Base-by-base conservation (phyloP, 441 rosid genomes). In the Croton setiger region DNA sequence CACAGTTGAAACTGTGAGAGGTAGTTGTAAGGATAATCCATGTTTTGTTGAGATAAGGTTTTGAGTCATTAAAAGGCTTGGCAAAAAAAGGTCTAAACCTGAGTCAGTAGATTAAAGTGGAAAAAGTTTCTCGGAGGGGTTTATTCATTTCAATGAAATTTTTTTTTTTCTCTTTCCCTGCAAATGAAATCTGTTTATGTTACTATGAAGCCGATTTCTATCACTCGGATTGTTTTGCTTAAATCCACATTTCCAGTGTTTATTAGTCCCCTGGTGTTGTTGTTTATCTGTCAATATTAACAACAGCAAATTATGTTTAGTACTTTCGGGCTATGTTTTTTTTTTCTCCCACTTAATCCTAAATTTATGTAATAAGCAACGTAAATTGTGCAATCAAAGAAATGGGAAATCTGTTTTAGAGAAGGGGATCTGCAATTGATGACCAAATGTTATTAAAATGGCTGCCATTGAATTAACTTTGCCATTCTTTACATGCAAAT, bases 391-490 rank as follows among this genome's bases (percentile, higher is more conserved):
- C 6, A 41, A 18, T 18, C 17, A 21, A 51, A 51, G 33, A 65
- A n/a, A 47, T 18, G 11, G 12, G 3, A 18, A 12, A 37, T 52
- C 8, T 2, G 7, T 1, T 31, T 1, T 10, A 47, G 54, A 31
- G 67, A 63, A 27, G 43, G 55, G n/a, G 58, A 64, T 51, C 17
- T 48, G 55, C 39, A 33, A 33, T 44, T 17, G 41, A 31, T 49
- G 31, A 17, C 33, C 13, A 10, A 51, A 2, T 37, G 43, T 35
- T 15, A 47, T 7, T n/a, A 37, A 31, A 51, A 21, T 49, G 33
- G 17, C 4, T 54, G 35, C 36, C 52, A 52, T 15, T 39, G 43
- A 39, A 9, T 39, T 11, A 44, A 43, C 51, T 41, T 61, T 1
- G 5, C n/a, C n/a, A 15, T 59, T 41, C 27, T 20, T 4, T 41